A percentile compares a stretch with the other conserved stretches of the same genome.
Evolutionary conservation across 495 filamentous ascomycete genomes (phyloP).

Genomic region (Aspergillus baeticus): DNA sequence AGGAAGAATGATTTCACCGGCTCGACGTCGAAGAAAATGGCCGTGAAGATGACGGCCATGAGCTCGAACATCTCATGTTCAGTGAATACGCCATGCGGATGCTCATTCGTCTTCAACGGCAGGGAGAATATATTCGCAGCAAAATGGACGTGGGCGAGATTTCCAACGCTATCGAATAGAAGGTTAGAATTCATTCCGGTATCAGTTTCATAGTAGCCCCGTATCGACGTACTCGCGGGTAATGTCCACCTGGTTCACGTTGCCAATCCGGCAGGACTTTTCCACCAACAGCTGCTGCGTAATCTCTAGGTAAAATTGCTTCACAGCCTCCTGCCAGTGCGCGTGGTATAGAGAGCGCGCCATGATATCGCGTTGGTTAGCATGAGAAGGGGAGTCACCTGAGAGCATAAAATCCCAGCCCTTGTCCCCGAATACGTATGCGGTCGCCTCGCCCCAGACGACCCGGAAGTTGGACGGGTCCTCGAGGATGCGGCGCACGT

Average conservation of each 20-base stretch:
- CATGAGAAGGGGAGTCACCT: background rate
- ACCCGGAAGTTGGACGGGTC: conserved; percentile 61
- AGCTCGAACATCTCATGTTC: conserved; percentile 77
- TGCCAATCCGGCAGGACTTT: conserved; percentile 57
- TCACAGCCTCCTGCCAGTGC: conserved; percentile 48
- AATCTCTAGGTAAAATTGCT: conserved; percentile 56
- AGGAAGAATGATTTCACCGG: conserved; percentile 44
- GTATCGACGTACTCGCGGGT: conserved; percentile 66
- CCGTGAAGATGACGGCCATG: conserved; percentile 61
- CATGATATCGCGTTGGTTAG: background rate
- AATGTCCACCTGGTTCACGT: conserved; percentile 67
- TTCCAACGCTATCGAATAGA: conserved; percentile 51
- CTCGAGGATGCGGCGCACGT: conserved; percentile 61
- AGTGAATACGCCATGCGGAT: conserved; percentile 68
- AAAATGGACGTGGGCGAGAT: conserved; percentile 70
- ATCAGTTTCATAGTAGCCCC: no score
- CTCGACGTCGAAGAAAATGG: conserved; percentile 56
- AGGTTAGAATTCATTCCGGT: background rate
- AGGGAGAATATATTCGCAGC: conserved; percentile 69
- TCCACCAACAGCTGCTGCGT: conserved; percentile 64
- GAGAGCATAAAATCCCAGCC: conserved; percentile 1
- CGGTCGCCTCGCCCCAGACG: conserved; percentile 59
- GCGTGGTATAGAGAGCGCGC: conserved; percentile 34
- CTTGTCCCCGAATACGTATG: conserved; percentile 42
- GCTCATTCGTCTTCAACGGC: conserved; percentile 66